Percentiles rank a stretch among this genome's conserved stretches.
phyloP scores from a whole-genome alignment of 306 rosid genomes.

The Cyamopsis tetragonoloba region DNA sequence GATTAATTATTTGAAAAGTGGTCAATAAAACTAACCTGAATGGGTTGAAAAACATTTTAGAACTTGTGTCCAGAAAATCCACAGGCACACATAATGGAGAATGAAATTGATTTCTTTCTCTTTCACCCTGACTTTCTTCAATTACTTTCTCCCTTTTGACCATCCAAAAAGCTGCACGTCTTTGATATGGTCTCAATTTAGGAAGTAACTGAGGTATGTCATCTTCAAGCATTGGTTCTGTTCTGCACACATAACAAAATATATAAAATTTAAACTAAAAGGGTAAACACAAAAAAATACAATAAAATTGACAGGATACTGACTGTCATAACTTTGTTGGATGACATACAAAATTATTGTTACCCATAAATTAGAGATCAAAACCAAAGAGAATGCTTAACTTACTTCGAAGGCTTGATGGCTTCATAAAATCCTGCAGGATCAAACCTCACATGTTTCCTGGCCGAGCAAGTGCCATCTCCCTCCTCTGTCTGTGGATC shows the following conservation, averaged over 20 bases:
- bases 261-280: constrained; percentile 25
- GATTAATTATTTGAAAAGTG: constrained; percentile 4
- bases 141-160: constrained; percentile 66
- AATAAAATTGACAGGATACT: not conserved
- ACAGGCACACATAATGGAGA: constrained; percentile 82
- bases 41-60: constrained; percentile 82
- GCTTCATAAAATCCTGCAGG: constrained; percentile 83
- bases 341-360: too few species aligned
- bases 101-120: constrained; percentile 40
- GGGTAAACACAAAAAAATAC: constrained; percentile 16
- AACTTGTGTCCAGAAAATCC: constrained; percentile 56
- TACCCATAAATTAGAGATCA: constrained; percentile 4
- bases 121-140: constrained; percentile 39
- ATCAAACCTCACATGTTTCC: constrained; percentile 54
- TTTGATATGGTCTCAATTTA: constrained; percentile 83
- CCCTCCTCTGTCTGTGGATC: constrained; percentile 35
- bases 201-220: constrained; percentile 81
- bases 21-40: constrained; percentile 62
- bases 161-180: constrained; percentile 98
- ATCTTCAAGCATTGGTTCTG: constrained; percentile 67
- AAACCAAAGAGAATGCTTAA: constrained; percentile 25
- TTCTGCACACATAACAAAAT: constrained; percentile 54
- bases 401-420: constrained; percentile 93
- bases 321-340: too few species aligned
- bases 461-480: constrained; percentile 28